phyloP scores from a whole-genome alignment of 805 yeast species.

The Kurtzmaniella fragi region DNA sequence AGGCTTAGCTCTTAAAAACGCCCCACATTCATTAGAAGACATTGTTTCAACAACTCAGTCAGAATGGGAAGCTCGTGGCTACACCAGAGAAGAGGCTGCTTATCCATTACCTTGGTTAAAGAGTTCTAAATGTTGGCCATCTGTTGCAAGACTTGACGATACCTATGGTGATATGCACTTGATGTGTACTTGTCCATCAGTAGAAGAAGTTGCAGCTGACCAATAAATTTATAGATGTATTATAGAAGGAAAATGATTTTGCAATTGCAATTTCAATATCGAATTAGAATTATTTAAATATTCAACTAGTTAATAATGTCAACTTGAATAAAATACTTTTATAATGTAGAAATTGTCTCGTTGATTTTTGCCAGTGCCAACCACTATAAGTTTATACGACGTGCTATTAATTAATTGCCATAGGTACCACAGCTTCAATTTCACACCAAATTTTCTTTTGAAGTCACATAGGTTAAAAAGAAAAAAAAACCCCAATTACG shows the following conservation, averaged over 20 bases:
- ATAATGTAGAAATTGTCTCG: too few relatives aligned
- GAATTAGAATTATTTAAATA: not conserved
- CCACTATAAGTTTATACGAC: too few relatives aligned
- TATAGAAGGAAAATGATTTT: not conserved
- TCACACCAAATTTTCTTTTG: too few relatives aligned
- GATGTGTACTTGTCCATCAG: slow-evolving; percentile 89
- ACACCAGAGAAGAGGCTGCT: slow-evolving; percentile 89
- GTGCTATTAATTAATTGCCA: too few relatives aligned
- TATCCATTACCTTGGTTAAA: slow-evolving; percentile 78
- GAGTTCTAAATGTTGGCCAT: slow-evolving; percentile 87
- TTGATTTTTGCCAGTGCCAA: not conserved
- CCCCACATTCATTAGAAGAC: slow-evolving; percentile 89
- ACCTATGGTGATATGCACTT: slow-evolving; percentile 90
- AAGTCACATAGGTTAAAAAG: too few relatives aligned
- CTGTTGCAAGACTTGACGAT: slow-evolving; percentile 89
- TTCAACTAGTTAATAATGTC: not conserved
- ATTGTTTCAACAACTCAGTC: slow-evolving; percentile 50
- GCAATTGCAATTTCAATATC: not conserved
- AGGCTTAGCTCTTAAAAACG: slow-evolving; percentile 73
- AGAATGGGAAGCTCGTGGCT: slow-evolving; percentile 84
- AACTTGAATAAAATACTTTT: too few relatives aligned
- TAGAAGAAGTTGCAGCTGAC: slow-evolving; percentile 60
- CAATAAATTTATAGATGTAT: slow-evolving; percentile 1
- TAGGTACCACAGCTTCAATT: too few relatives aligned
- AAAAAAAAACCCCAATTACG: too few relatives aligned